Conservation (phyloP, 164 flowering plant genomes). For the Stephania yunnanensis region DNA sequence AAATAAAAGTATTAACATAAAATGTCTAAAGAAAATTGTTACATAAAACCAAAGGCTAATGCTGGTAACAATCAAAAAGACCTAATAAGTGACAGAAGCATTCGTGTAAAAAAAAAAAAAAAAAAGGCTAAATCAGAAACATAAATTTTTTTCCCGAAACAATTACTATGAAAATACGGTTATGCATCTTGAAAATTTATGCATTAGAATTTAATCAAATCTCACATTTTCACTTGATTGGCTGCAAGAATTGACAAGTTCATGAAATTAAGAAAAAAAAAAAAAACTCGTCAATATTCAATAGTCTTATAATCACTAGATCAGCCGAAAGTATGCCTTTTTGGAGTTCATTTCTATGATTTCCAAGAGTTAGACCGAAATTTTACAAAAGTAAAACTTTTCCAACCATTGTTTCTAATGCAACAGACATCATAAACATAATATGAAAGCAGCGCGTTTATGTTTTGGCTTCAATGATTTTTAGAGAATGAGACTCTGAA, state of each 20-base stretch:
- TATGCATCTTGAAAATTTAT: not conserved
- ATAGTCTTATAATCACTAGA: too few relatives aligned
- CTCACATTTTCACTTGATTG: not conserved
- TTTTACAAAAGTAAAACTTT: too few relatives aligned
- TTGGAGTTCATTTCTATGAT: too few relatives aligned
- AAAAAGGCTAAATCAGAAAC: too few relatives aligned
- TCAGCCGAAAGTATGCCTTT: too few relatives aligned
- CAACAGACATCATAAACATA: too few relatives aligned
- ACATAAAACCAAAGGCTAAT: not conserved
- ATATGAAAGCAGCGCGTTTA: too few relatives aligned
- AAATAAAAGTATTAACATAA: not conserved
- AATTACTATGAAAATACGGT: not conserved
- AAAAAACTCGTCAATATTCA: too few relatives aligned
- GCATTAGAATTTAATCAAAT: not conserved
- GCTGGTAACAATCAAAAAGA: not conserved
- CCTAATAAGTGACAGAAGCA: too few relatives aligned
- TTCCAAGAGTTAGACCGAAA: too few relatives aligned
- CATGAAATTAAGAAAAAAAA: not conserved
- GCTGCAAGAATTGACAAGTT: not conserved
- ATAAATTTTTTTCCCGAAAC: not conserved
- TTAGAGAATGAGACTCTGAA: not conserved
- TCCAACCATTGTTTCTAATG: too few relatives aligned
- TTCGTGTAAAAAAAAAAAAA: too few relatives aligned
- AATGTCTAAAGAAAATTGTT: not conserved
- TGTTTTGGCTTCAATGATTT: not conserved